These are phyloP conservation scores for Cadophora gregata DNA, from an alignment of 2,329 filamentous ascomycete genomes.

Conservation along the genomic window DNA sequence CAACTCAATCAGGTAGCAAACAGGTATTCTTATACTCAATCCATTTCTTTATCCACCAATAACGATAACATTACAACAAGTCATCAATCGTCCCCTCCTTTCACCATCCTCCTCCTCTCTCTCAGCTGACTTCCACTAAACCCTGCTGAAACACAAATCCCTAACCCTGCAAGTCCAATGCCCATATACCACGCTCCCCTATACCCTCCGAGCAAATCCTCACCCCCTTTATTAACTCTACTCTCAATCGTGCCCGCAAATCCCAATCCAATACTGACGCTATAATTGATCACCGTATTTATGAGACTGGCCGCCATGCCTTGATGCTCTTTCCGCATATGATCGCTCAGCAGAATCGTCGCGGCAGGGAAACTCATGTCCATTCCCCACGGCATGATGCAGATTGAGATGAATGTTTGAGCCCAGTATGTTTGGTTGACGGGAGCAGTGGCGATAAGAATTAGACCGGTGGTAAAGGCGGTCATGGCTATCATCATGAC, in stretches of 20 bases:
- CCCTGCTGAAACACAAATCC: constrained; percentile 45
- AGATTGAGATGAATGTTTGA: constrained; percentile 62
- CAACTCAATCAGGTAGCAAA: too few species aligned
- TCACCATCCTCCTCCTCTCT: constrained; percentile 20
- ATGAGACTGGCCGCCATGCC: constrained; percentile 58
- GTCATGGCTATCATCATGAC: constrained; percentile 46
- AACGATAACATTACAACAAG: too few species aligned
- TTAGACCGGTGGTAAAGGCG: constrained; percentile 50
- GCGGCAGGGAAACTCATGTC: constrained; percentile 65
- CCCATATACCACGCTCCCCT: constrained; percentile 51
- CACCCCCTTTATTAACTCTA: constrained; percentile 31
- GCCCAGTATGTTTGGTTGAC: constrained; percentile 61
- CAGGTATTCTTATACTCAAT: too few species aligned
- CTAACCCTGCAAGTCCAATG: constrained; percentile 46
- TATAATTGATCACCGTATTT: constrained; percentile 52
- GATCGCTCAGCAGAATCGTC: constrained; percentile 60
- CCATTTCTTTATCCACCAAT: too few species aligned
- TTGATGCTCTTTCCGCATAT: constrained; percentile 54
- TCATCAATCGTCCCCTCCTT: constrained; percentile 42
- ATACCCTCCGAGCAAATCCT: constrained; percentile 45
- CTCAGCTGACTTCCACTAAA: constrained; percentile 37
- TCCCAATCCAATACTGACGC: constrained; percentile 50
- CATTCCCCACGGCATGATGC: constrained; percentile 59
- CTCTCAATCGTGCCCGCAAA: constrained; percentile 51
- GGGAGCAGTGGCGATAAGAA: constrained; percentile 36